phyloP scores from a whole-genome alignment of 2,329 filamentous ascomycete genomes.

The Sporothrix dimorphospora region DNA sequence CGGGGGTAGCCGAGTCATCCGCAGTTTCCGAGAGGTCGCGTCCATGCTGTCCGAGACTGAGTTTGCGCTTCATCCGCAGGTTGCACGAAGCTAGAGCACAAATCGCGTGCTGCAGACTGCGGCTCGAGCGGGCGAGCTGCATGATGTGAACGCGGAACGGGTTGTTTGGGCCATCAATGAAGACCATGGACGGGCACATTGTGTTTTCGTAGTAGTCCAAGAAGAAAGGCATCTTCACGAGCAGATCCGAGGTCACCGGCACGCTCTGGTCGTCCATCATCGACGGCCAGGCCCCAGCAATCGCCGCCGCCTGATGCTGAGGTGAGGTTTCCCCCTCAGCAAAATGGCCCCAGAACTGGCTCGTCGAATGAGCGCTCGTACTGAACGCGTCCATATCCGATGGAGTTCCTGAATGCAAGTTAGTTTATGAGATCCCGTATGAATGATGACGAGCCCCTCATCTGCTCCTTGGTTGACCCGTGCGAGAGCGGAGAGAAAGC shows the following conservation, averaged over 20 bases:
- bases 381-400: conserved; percentile 58
- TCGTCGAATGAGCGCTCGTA: conserved; percentile 53
- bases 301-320: conserved; percentile 44
- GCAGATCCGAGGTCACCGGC: conserved; percentile 64
- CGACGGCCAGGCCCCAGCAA: conserved; percentile 45
- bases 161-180: conserved; percentile 83
- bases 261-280: conserved; percentile 47
- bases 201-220: conserved; percentile 93
- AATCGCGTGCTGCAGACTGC: conserved; percentile 88
- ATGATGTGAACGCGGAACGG: conserved; percentile 85
- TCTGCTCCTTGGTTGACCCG: conserved; percentile 19
- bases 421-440: not conserved
- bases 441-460: not conserved
- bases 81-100: conserved; percentile 89
- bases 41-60: conserved; percentile 61
- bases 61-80: conserved; percentile 77
- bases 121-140: conserved; percentile 73
- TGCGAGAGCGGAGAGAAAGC: conserved; percentile 35
- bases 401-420: conserved; percentile 34
- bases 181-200: conserved; percentile 89
- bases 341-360: conserved; percentile 52
- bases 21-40: conserved; percentile 53
- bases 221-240: conserved; percentile 81
- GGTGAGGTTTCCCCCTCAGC: conserved; percentile 52
- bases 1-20: conserved; percentile 26